phyloP scores from a whole-genome alignment of 2,329 filamentous ascomycete species.

The Ceratocystis cacaofunesta region DNA sequence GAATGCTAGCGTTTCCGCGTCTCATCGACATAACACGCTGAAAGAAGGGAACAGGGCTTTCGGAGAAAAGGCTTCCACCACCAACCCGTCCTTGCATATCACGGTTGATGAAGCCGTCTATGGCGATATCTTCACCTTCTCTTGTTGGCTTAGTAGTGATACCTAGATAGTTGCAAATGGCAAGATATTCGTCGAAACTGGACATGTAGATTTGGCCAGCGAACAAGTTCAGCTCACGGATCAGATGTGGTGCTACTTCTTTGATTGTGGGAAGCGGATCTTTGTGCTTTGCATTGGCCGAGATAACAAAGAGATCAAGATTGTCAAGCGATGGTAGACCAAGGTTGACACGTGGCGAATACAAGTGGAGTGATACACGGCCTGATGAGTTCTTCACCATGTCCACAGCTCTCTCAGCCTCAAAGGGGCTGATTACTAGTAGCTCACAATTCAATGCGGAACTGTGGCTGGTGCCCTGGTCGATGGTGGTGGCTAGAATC shows the following conservation, averaged over 20 bases:
- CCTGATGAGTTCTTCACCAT: constrained; percentile 24
- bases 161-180: constrained; percentile 37
- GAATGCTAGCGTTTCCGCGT: constrained; percentile 26
- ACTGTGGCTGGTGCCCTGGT: too few relatives aligned
- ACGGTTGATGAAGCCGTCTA: constrained; percentile 26
- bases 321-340: constrained; percentile 29
- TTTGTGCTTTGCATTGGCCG: constrained; percentile 16
- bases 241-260: constrained; percentile 20
- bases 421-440: constrained; percentile 41
- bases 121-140: constrained; percentile 18
- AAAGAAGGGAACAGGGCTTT: constrained; percentile 28
- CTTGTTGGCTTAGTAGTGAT: constrained; percentile 25
- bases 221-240: constrained; percentile 46
- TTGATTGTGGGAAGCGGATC: constrained; percentile 17
- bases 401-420: constrained; percentile 38
- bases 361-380: constrained; percentile 34
- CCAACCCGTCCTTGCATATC: not conserved
- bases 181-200: constrained; percentile 38
- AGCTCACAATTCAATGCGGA: constrained; percentile 25
- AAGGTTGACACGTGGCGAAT: constrained; percentile 32
- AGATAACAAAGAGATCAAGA: constrained; percentile 31
- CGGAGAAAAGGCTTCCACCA: constrained; percentile 19
- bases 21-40: constrained; percentile 26
- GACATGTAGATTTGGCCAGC: constrained; percentile 51
- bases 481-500: constrained; percentile 26